These are phyloP conservation scores for Trichocladium uniseriatum DNA, from an alignment of 495 filamentous ascomycete genomes.

Conservation along the genomic window DNA sequence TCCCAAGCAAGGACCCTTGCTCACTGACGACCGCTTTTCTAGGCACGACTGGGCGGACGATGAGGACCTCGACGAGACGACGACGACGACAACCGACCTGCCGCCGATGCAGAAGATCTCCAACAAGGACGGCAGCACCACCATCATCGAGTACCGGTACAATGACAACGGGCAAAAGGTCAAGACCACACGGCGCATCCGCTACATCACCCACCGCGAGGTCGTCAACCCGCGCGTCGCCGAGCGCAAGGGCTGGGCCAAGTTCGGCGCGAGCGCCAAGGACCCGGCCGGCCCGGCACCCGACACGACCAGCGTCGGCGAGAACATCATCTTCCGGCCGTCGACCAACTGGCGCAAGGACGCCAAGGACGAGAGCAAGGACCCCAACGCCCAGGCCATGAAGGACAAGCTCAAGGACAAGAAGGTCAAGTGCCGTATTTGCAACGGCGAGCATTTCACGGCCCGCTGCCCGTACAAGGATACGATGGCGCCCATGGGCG, in stretches of 20 bases:
- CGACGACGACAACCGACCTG: constrained; percentile 60
- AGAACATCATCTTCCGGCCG: constrained; percentile 95
- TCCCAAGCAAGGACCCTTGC: not conserved
- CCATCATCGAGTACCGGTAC: constrained; percentile 79
- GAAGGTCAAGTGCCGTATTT: constrained; percentile 99
- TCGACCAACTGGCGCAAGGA: constrained; percentile 83
- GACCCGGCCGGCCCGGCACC: constrained; percentile 61
- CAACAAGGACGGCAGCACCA: constrained; percentile 98
- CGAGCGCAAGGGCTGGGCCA: constrained; percentile 81
- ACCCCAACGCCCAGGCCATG: constrained; percentile 68
- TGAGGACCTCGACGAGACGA: constrained; percentile 76
- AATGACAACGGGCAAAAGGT: constrained; percentile 93
- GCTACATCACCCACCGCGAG: constrained; percentile 77
- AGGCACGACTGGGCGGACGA: constrained; percentile 90
- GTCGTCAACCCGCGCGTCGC: constrained; percentile 94
- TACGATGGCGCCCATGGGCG: constrained; percentile 49
- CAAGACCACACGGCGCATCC: constrained; percentile 90
- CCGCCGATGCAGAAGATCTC: constrained; percentile 76
- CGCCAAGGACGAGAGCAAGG: constrained; percentile 66
- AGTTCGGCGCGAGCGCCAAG: constrained; percentile 65
- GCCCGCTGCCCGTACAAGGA: constrained; percentile 74
- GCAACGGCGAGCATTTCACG: constrained; percentile 96
- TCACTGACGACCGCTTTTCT: not conserved
- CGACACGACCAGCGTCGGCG: constrained; percentile 88
- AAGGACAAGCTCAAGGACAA: constrained; percentile 94